These are phyloP conservation scores for Aspergillus pseudotamarii DNA, from an alignment of 2,329 filamentous ascomycete species.

Conservation along the genomic window DNA sequence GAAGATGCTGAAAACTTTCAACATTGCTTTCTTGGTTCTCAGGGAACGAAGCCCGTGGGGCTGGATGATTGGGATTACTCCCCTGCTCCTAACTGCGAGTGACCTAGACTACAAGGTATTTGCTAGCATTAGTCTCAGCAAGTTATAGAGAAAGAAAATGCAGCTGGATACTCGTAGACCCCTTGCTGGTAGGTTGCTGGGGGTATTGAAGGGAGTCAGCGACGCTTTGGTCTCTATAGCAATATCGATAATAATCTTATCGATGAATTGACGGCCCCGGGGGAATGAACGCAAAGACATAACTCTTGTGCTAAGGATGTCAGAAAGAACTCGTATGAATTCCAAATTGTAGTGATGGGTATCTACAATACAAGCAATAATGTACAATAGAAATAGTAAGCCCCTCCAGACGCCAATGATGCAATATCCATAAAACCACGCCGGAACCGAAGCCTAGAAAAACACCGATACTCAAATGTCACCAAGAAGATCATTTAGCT, in stretches of 20 bases:
- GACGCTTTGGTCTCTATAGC: background rate
- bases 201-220: background rate
- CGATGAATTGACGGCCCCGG: background rate
- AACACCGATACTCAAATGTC: background rate
- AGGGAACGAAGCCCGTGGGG: background rate
- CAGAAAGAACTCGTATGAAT: background rate
- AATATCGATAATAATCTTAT: background rate
- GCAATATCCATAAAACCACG: background rate
- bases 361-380: background rate
- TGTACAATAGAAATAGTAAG: background rate
- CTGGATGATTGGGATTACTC: too few species aligned
- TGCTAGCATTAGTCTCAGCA: too few species aligned
- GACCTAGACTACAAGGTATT: too few species aligned
- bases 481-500: constrained; percentile 8
- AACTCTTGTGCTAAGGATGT: background rate
- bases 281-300: background rate
- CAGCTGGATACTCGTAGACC: background rate
- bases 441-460: background rate
- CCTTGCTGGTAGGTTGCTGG: background rate
- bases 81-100: too few species aligned
- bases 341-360: background rate
- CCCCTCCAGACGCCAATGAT: background rate
- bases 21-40: background rate
- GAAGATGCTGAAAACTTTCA: background rate
- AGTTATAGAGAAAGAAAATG: background rate